Evolutionary conservation across 2,329 filamentous ascomycete species (phyloP), one percentile per base, ranked within the genome.

Genomic region (Lojkania enalia): DNA sequence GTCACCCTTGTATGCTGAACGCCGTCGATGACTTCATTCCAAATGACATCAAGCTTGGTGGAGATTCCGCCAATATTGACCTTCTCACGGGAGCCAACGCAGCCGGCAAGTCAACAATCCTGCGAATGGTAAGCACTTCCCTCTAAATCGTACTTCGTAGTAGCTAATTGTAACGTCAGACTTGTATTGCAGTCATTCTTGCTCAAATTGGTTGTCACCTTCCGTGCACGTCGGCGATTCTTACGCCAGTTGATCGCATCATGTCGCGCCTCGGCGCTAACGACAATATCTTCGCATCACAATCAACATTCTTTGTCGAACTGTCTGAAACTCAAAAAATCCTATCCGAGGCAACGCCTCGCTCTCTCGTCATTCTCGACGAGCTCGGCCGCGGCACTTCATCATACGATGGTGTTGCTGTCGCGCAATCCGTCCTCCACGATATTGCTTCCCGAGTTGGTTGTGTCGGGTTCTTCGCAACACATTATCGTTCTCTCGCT

Each of bases 261-360:
- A 99, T 99, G 94, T 97, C 92, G 7, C 89, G 94, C 35, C 83
- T 99, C 0, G 94, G 94, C 7, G 94, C 94, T 36, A 96, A 97
- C 63, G 94, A 99, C 81, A 97, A 97, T 71, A 99, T 99, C 60
- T 97, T 99, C 66, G 94, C 92, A 1, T 89, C 92, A 0, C 94
- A 99, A 70, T 95, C 89, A 12, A 99, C 94, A 2, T 99, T 99
- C 77, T 97, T 99, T 64, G 92, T 99, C 20, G 94, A 99, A 71
- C 77, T 99, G 2, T 91, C 90, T 0, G 94, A 99, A 69, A 99
- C 94, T 0, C 96, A 97, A 76, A 97, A 97, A 77, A 99, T 99
- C 39, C 79, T 99, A 1, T 84, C 89, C 0, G 94, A 97, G 73
- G 94, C 94, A 0, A 96, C 92, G 0, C 87, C 92, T 0, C 88